Percentiles rank a stretch among this genome's conserved stretches.
Conservation (phyloP, 2,329 filamentous ascomycete species). For the Penicillium glabrum region DNA sequence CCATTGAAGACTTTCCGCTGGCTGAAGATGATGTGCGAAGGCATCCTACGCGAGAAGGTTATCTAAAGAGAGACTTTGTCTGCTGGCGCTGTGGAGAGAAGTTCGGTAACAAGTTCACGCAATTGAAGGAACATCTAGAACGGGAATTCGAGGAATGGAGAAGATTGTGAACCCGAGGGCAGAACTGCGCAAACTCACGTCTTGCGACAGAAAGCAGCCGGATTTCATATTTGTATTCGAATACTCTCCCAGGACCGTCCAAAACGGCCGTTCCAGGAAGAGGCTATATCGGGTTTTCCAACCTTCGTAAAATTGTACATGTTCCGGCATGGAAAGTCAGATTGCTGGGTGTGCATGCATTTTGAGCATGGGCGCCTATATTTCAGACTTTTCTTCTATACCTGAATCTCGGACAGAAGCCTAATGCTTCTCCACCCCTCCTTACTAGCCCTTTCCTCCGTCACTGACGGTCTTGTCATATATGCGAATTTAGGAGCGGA, state of each 20-base stretch:
- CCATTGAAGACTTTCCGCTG: conserved; percentile 77
- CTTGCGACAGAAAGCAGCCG: not conserved
- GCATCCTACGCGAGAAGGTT: conserved; percentile 56
- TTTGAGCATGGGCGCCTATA: conserved; percentile 9
- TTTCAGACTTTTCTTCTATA: conserved; percentile 1
- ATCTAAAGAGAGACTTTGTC: conserved; percentile 63
- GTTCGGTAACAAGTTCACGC: conserved; percentile 73
- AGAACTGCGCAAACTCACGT: not conserved
- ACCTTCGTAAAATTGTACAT: conserved; percentile 19
- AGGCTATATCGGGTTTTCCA: conserved; percentile 5
- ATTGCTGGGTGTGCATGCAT: conserved; percentile 7
- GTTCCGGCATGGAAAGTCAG: conserved; percentile 2
- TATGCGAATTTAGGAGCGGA: conserved; percentile 29
- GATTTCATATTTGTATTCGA: not conserved
- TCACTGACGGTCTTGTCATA: conserved; percentile 1
- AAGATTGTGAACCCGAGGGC: conserved; percentile 48
- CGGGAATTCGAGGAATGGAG: conserved; percentile 77
- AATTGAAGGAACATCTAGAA: conserved; percentile 72
- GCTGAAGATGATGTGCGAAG: conserved; percentile 63
- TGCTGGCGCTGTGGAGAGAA: conserved; percentile 82
- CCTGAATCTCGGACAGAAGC: conserved; percentile 4
- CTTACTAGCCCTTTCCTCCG: not conserved
- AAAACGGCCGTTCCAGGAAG: conserved; percentile 1
- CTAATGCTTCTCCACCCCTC: conserved; percentile 5
- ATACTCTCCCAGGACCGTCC: conserved; percentile 1